Evolutionary conservation across 2,329 filamentous ascomycete species (phyloP).

Genomic region (Fusarium xylarioides): DNA sequence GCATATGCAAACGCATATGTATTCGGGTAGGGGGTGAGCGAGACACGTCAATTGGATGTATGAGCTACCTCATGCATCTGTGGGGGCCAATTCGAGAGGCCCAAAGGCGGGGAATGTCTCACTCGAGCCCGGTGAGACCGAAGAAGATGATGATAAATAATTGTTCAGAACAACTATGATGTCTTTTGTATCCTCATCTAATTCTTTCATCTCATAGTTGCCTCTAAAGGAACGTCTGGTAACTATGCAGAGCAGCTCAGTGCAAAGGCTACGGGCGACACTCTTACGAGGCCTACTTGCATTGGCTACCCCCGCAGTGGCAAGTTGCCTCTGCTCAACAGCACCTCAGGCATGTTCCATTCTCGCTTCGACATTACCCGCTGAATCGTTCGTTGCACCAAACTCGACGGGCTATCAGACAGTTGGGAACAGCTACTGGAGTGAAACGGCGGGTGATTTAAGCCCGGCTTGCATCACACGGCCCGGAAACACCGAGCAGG

Average conservation of each 20-base stretch:
- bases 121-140: background rate
- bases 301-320: background rate
- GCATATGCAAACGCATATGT: background rate
- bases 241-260: background rate
- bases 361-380: background rate
- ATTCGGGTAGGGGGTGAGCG: background rate
- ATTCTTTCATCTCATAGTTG: background rate
- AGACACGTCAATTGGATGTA: background rate
- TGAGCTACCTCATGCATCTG: background rate
- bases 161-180: background rate
- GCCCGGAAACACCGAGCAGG: accelerated
- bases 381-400: background rate
- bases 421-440: background rate
- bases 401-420: background rate
- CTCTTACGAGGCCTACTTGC: background rate
- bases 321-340: background rate
- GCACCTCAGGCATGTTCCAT: background rate
- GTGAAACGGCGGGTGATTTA: background rate
- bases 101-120: background rate
- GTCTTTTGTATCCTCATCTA: accelerated
- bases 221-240: accelerated
- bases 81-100: accelerated
- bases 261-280: accelerated
- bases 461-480: background rate
- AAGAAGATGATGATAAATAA: background rate